Evolutionary conservation across 192 early-diverging fungal genomes (phyloP).

Genomic region (Linnemannia zychae): DNA sequence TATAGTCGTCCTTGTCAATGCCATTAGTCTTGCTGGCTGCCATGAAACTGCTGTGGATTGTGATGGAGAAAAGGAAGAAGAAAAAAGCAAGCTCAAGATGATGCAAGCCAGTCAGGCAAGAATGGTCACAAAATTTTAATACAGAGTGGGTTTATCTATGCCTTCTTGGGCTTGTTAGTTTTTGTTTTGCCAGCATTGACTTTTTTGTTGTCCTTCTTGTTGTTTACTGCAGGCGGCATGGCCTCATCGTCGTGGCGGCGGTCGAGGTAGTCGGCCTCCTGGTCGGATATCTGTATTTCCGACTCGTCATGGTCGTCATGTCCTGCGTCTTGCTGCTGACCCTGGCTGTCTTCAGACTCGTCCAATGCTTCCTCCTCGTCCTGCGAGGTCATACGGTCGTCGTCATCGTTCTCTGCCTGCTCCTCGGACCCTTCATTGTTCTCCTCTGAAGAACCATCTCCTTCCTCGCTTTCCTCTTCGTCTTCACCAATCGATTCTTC

Average conservation of each 20-base stretch:
- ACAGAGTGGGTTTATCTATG: neutral
- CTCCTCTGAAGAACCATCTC: neutral
- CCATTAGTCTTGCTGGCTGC: neutral
- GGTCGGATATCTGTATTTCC: slow-evolving; percentile 35
- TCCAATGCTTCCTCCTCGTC: slow-evolving; percentile 16
- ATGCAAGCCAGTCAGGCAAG: too few species aligned
- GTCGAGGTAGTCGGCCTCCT: slow-evolving; percentile 41
- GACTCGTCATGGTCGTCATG: slow-evolving; percentile 36
- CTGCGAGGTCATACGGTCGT: neutral
- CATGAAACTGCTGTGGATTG: neutral
- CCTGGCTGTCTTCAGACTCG: slow-evolving; percentile 7
- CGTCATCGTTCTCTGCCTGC: neutral
- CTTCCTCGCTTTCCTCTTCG: neutral
- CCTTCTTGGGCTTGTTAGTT: neutral
- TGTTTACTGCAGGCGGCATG: neutral
- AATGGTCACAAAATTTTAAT: slow-evolving; percentile 1
- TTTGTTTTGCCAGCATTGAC: neutral
- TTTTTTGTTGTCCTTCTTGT: slow-evolving; percentile 3
- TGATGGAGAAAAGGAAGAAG: neutral
- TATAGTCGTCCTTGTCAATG: neutral
- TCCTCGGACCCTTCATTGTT: slow-evolving; percentile 5
- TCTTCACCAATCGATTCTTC: slow-evolving; percentile 2
- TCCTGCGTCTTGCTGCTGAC: slow-evolving; percentile 11
- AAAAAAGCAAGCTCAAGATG: neutral
- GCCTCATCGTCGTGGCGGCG: slow-evolving; percentile 45